Base-by-base conservation (phyloP, 768 basidiomycete species). In the Russula virescens region DNA sequence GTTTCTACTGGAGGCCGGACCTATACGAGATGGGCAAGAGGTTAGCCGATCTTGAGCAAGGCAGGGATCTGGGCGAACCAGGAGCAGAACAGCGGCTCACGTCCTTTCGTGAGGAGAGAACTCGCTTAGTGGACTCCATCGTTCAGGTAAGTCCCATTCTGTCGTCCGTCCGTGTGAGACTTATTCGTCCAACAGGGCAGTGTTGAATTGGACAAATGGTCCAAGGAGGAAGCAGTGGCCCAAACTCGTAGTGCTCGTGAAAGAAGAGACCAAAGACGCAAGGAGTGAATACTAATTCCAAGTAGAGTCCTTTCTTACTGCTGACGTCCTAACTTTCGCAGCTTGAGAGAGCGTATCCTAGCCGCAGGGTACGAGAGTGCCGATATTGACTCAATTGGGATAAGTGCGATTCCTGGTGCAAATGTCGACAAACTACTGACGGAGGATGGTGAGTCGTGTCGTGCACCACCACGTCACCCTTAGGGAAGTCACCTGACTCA, bases 1-100 rank as follows among this genome's bases (percentile, higher is more conserved):
- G 55, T 18, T 66, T 60, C 53, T 66, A 66, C 54, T 64, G 62
- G 65, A 52, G 48, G 35, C 58, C 58, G 1, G 63, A 64, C 31
- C 19, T 66, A 43, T 34, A 58, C 43, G 58, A 64, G 13, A 60
- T 64, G 45, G 34, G 28, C n/a, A 52, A 60, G 34, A 59, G n/a
- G 58, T 19, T 60, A 7, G 16, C 53, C 50, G 49, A 50, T 28
- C 40, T 66, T 18, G 55, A 64, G 35, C 10, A 60, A 18, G 65
- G 55, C n/a, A n/a, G 42, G n/a, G 47, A 43, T 3, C 47, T 52
- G n/a, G 63, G 63, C 25, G 54, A 60, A 25, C 48, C 58, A 45
- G 58, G 40, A 46, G 63, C 57, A 13, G 48, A 57, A 9, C 19
- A 60, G 13, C 40, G 48, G 28, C 34, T 66, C 26, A 57, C 59